Base-by-base conservation (phyloP, 208 protist species). In the Trypanosoma theileri region DNA sequence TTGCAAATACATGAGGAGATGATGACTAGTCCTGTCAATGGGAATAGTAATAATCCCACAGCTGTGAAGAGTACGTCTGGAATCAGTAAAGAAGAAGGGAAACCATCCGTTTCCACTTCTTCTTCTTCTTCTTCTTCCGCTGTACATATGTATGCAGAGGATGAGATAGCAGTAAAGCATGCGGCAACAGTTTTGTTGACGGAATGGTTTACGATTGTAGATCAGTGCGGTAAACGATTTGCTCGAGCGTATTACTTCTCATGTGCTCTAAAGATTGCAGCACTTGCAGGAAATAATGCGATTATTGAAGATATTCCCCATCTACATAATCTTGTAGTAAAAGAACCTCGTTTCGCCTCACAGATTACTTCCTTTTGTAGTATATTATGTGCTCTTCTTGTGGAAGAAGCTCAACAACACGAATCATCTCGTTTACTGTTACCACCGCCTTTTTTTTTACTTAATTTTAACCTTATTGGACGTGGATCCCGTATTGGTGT, bases 281-380 rank as follows among this genome's bases (percentile, higher is more conserved):
- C 81, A 13, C 83, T 82, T 45, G 79, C 88, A 21, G 69, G 62
- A 22, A 74, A 84, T 55, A 72, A 77, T 11, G 65, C 81, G 0
- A 64, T 89, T 14, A 73, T 87, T 41, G 86, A 89, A 41, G 80
- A 82, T 63, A 86, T 85, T 68, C 48, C 73, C 14, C 86, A 92
- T 59, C 42, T 89, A 9, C 22, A 62, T 11, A 71, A 76, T 13
- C 56, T 92, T n/a, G 63, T 89, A 13, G 50, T 63, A 19, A 75
- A 74, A 4, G 77, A 89, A 28, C 84, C 86, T 4, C 61, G 69
- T n/a, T 74, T 53, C 14, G 59, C 48, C 16, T 57, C 69, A n/a
- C 69, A 74, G 24, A 54, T 68, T 54, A 64, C 31, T 42, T 35
- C 69, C 9, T 74, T 74, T 31, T 61, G 54, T 28, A 83, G 77